These are phyloP conservation scores for Podaxis sp. DNA, from an alignment of 768 basidiomycete species.

Conservation along the genomic window DNA sequence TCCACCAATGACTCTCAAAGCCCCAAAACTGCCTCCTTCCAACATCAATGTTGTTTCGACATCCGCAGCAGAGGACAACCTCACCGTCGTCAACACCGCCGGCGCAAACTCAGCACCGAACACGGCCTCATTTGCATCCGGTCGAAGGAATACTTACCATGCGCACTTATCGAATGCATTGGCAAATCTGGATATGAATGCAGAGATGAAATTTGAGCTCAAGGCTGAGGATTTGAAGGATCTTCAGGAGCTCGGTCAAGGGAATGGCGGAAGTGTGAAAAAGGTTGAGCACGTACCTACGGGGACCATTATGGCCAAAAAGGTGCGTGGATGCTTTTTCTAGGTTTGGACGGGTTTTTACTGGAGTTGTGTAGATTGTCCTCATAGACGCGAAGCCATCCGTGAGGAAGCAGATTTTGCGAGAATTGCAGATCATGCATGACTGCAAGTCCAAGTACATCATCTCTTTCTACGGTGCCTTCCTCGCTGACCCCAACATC, in stretches of 20 bases:
- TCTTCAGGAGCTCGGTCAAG: conserved; percentile 87
- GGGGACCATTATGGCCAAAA: conserved; percentile 95
- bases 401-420: conserved; percentile 95
- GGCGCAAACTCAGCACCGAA: conserved; percentile 55
- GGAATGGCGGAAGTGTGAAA: conserved; percentile 97
- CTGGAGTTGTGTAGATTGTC: conserved; percentile 62
- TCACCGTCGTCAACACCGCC: conserved; percentile 51
- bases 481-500: conserved; percentile 95
- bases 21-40: conserved; percentile 58
- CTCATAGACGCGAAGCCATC: conserved; percentile 96
- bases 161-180: conserved; percentile 79
- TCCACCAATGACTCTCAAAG: conserved; percentile 80
- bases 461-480: conserved; percentile 97
- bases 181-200: conserved; percentile 82
- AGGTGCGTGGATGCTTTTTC: conserved; percentile 53
- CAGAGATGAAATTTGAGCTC: conserved; percentile 83
- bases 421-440: conserved; percentile 99
- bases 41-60: conserved; percentile 37
- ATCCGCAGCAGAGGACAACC: conserved; percentile 26
- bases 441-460: conserved; percentile 93
- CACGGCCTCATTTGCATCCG: conserved; percentile 28
- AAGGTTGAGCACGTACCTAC: conserved; percentile 92
- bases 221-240: conserved; percentile 90
- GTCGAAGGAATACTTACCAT: conserved; percentile 74
- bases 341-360: not conserved